Evolutionary conservation across 768 basidiomycete genomes (phyloP).

Genomic region (Strobilomyces dryophilus): DNA sequence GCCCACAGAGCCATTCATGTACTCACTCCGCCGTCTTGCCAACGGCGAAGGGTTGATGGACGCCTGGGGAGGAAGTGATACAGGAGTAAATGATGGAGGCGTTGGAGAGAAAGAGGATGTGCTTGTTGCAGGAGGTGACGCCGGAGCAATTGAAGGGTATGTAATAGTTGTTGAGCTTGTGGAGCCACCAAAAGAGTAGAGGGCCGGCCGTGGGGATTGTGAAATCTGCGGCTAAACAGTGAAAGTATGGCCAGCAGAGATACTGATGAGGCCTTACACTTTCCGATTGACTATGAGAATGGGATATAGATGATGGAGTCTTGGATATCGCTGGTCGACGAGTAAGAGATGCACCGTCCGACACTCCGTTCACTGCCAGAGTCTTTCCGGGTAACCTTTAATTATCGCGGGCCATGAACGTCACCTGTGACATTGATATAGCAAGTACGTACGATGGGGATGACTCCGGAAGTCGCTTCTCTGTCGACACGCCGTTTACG

Average conservation of each 20-base stretch:
- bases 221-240: slow-evolving; percentile 29
- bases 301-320: slow-evolving; percentile 42
- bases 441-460: slow-evolving; percentile 18
- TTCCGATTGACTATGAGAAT: slow-evolving; percentile 46
- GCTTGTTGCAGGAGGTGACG: slow-evolving; percentile 35
- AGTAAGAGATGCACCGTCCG: slow-evolving; percentile 13
- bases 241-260: slow-evolving; percentile 9
- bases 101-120: slow-evolving; percentile 40
- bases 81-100: slow-evolving; percentile 35
- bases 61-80: slow-evolving; percentile 74
- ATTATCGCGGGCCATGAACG: slow-evolving; percentile 10
- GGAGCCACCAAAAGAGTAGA: slow-evolving; percentile 37
- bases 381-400: slow-evolving; percentile 16
- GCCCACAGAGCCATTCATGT: slow-evolving; percentile 69
- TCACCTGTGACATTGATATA: not conserved
- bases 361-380: slow-evolving; percentile 8
- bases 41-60: slow-evolving; percentile 79
- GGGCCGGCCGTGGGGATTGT: slow-evolving; percentile 32
- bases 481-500: slow-evolving; percentile 16
- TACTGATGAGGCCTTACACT: slow-evolving; percentile 35
- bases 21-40: slow-evolving; percentile 70
- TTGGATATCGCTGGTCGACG: slow-evolving; percentile 43
- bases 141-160: slow-evolving; percentile 47
- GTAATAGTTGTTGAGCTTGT: slow-evolving; percentile 41
- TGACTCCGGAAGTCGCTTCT: slow-evolving; percentile 16